Evolutionary conservation across 106 monocot species (phyloP).

Genomic region (Ottelia alismoides): DNA sequence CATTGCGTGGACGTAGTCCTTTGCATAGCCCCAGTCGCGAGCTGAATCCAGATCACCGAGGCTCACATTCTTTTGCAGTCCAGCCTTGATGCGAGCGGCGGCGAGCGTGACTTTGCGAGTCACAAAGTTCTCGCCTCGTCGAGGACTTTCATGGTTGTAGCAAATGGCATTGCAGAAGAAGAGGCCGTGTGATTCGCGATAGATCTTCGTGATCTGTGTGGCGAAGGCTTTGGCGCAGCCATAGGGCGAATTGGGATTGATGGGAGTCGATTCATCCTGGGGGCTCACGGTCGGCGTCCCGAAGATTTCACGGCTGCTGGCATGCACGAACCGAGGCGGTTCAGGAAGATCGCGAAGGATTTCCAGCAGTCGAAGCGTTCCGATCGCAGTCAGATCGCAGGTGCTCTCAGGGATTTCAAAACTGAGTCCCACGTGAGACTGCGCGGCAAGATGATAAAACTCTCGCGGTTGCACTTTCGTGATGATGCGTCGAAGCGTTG

Average conservation of each 20-base stretch:
- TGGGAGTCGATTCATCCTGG: slow-evolving; percentile 53
- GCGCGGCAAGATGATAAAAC: no score
- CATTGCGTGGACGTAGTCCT: slow-evolving; percentile 89
- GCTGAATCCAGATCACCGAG: slow-evolving; percentile 63
- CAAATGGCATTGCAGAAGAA: slow-evolving; percentile 83
- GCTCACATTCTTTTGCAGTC: slow-evolving; percentile 71
- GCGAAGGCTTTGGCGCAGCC: slow-evolving; percentile 79
- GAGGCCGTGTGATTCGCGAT: slow-evolving; percentile 74
- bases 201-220: slow-evolving; percentile 81
- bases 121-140: slow-evolving; percentile 83
- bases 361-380: no score
- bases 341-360: no score
- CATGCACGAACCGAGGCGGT: no score
- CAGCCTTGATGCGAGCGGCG: slow-evolving; percentile 55
- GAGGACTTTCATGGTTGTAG: slow-evolving; percentile 81
- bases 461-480: no score
- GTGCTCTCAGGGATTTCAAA: no score
- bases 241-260: slow-evolving; percentile 84
- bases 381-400: no score
- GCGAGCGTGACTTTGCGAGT: slow-evolving; percentile 87
- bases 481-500: no score
- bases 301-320: no score
- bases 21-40: slow-evolving; percentile 83
- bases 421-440: no score
- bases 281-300: slow-evolving; percentile 82